Base-by-base conservation (phyloP, 495 filamentous ascomycete species). In the Letharia columbiana region DNA sequence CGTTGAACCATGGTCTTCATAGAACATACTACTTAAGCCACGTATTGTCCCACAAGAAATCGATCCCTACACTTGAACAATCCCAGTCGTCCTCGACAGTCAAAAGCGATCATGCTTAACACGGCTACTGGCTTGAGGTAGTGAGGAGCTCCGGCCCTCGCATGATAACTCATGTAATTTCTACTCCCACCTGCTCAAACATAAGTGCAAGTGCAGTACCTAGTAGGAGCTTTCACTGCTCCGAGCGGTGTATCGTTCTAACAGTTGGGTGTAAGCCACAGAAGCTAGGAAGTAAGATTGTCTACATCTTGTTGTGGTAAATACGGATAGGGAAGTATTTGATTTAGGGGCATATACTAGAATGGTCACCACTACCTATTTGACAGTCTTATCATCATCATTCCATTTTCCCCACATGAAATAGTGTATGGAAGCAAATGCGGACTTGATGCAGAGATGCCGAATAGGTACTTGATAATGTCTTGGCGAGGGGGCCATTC, bases 11-110 rank as follows among this genome's bases (percentile, higher is more conserved):
- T 39, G 37, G 37, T 39, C 37, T 4, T 39, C 4, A 39, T 39
- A 8, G 1, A 12, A n/a, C 5, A 20, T 47, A 0, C 18, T 6
- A 0, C 18, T 47, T 4, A n/a, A 47, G 20, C 1, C 7, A 47
- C 3, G 3, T n/a, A n/a, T 7, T 3, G 2, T 2, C n/a, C 45
- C 17, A n/a, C 18, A 8, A 9, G 20, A 47, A n/a, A 20, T n/a
- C 0, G 45, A 10, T 8, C 1, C 20, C 5, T n/a, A 2, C 45
- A n/a, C 18, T 20, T 9, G 8, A n/a, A 20, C 45, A n/a, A 4
- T n/a, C n/a, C 45, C 23, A 28, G 45, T n/a, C 23, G 58, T n/a
- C 58, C 17, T 41, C 37, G 58, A 60, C 58, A 41, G 37, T 60
- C 37, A n/a, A 12, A 40, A 33, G 12, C n/a, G 39, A 12, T 20